Evolutionary conservation across 2,329 filamentous ascomycete species (phyloP), one percentile per base, ranked within the genome.

Genomic region (Colletotrichum trifolii): DNA sequence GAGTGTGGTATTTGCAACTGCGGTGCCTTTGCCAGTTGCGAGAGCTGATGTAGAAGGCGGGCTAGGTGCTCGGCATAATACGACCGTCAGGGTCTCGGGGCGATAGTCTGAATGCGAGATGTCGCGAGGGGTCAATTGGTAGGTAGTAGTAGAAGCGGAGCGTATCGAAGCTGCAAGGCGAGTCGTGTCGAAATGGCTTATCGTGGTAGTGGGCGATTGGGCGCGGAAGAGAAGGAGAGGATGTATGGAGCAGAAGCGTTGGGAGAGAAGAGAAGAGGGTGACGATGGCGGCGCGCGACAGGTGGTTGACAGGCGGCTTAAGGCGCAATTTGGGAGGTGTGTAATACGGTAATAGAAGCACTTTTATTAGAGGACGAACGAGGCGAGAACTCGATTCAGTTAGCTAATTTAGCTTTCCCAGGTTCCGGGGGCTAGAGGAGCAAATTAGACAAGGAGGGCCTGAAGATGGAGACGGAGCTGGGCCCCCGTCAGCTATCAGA

Each of bases 281-380:
- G 63, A 64, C 63, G 63, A 66, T 66, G 45, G 60, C 47, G 50
- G 57, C 57, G 62, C 57, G 56, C 45, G 40, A 55, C 39, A 13
- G 46, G 34, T 9, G 40, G 53, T 47, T 36, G 36, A 25, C 36
- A 25, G 46, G 55, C 50, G 25, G 11, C 46, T 34, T 42, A 36
- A 38, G 17, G 55, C 34, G 45, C 43, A 50, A 50, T 48, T 53
- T 48, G 40, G 47, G 10, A 43, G 36, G 59, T 54, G 52, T 56
- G 63, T 66, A 53, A 66, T 66, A 63, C 63, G 38, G 47, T 54
- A 66, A 66, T 63, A 53, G 58, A 63, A 62, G 47, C 39, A 62
- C 46, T 66, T 63, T 63, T 48, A 66, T 63, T 66, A 63, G 63
- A 63, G 58, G 63, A 66, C 34, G 52, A 65, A 36, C 54, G 39